Evolutionary conservation across 2,329 filamentous ascomycete genomes (phyloP).

Genomic region (Aspergillus alliaceus): DNA sequence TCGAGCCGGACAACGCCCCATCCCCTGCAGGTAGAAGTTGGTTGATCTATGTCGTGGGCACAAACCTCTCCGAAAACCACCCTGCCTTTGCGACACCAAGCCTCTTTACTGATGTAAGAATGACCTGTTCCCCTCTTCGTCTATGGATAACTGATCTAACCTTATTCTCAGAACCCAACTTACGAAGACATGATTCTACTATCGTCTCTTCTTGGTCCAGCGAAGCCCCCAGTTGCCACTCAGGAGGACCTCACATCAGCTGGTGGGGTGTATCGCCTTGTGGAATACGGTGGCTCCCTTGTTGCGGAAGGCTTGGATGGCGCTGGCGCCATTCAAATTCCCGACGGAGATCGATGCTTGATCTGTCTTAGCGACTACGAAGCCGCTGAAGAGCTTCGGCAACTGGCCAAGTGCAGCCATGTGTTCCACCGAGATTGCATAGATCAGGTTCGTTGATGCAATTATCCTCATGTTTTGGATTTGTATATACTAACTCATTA

Average conservation of each 20-base stretch:
- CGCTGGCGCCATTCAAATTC: conserved; percentile 33
- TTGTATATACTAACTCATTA: conserved; percentile 28
- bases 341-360: conserved; percentile 59
- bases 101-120: conserved; percentile 65
- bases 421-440: conserved; percentile 69
- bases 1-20: conserved; percentile 56
- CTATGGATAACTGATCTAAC: conserved; percentile 9
- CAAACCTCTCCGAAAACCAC: conserved; percentile 69
- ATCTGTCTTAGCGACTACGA: conserved; percentile 69
- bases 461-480: background rate
- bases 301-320: conserved; percentile 50
- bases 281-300: conserved; percentile 42
- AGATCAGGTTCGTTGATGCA: conserved; percentile 58
- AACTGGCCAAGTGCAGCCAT: conserved; percentile 64
- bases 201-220: conserved; percentile 65
- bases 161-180: conserved; percentile 53
- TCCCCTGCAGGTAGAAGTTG: conserved; percentile 61
- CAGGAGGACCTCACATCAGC: conserved; percentile 64
- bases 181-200: conserved; percentile 73
- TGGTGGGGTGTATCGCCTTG: conserved; percentile 60
- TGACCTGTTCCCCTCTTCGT: background rate
- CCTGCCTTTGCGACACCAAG: conserved; percentile 69
- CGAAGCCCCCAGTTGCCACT: conserved; percentile 67
- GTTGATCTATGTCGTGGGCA: conserved; percentile 71
- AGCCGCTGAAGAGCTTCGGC: conserved; percentile 59